Evolutionary conservation across 352 stramenopile species (phyloP).

Genomic region (Phytophthora quininea): DNA sequence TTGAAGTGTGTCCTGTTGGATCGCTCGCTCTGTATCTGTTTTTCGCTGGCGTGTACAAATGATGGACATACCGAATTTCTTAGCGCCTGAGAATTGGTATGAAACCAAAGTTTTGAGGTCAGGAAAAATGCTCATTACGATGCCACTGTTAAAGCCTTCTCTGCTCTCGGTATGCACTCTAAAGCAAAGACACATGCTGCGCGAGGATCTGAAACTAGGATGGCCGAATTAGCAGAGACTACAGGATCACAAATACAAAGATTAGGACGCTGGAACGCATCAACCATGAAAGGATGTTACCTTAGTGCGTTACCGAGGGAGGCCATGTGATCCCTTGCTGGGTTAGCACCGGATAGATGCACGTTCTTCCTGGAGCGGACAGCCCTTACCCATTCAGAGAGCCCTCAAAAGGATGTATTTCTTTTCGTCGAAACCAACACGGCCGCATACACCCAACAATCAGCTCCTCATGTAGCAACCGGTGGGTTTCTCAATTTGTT

Average conservation of each 20-base stretch:
- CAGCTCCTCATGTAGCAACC: slow-evolving; percentile 6
- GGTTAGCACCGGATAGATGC: background rate
- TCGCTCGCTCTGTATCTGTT: background rate
- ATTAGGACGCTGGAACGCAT: slow-evolving; percentile 8
- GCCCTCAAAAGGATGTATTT: slow-evolving; percentile 10
- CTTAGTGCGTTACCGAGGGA: slow-evolving; percentile 7
- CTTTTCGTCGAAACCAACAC: slow-evolving; percentile 13
- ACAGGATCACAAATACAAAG: slow-evolving; percentile 11
- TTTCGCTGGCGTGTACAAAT: background rate
- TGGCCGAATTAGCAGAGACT: slow-evolving; percentile 2
- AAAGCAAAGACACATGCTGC: slow-evolving; percentile 1
- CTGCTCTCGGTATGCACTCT: slow-evolving; percentile 1
- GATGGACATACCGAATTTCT: background rate
- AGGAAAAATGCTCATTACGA: background rate
- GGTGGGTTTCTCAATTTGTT: background rate
- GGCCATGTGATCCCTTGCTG: slow-evolving; percentile 8
- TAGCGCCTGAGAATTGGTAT: background rate
- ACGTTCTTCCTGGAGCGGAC: slow-evolving; percentile 8
- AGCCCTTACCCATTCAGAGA: background rate
- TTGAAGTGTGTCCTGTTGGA: background rate
- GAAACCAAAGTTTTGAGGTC: background rate
- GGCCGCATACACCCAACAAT: slow-evolving; percentile 7
- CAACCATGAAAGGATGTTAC: slow-evolving; percentile 7
- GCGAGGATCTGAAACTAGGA: background rate
- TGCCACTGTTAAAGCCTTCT: slow-evolving; percentile 4